These are phyloP conservation scores for Iberis pinnata DNA, from an alignment of 345 rosid species.

Conservation along the genomic window DNA sequence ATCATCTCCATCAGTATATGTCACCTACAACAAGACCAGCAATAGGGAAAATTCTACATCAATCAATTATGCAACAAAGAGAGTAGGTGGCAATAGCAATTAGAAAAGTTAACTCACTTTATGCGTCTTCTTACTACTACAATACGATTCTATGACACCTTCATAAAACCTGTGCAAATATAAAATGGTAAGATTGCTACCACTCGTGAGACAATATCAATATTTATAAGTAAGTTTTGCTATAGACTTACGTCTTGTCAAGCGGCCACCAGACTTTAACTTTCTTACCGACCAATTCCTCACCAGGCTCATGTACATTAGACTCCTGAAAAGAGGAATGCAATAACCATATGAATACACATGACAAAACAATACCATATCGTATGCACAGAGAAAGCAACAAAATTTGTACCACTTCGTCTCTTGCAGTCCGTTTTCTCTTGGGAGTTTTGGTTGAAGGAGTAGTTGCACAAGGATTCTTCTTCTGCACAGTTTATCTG, in stretches of 20 bases:
- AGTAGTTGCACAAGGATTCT: conserved; percentile 15
- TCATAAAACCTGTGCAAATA: conserved; percentile 53
- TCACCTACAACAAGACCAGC: conserved; percentile 33
- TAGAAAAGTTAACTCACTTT: conserved; percentile 34
- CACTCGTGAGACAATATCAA: not conserved
- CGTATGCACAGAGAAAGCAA: conserved; percentile 1
- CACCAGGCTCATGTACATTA: conserved; percentile 23
- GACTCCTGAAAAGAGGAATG: conserved; percentile 36
- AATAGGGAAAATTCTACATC: not conserved
- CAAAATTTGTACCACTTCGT: conserved; percentile 34
- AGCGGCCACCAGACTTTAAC: conserved; percentile 65
- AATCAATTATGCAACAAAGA: conserved; percentile 8
- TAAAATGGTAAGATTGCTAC: conserved; percentile 6
- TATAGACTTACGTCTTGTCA: conserved; percentile 44
- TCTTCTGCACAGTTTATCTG: conserved; percentile 30
- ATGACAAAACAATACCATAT: conserved; percentile 1
- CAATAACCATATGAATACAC: conserved; percentile 10
- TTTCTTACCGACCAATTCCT: conserved; percentile 42
- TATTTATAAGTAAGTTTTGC: not conserved
- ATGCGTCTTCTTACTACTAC: conserved; percentile 36
- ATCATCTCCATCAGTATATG: conserved; percentile 58
- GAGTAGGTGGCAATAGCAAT: not conserved
- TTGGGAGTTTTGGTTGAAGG: conserved; percentile 28
- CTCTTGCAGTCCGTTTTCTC: conserved; percentile 34
- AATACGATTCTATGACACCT: conserved; percentile 46